Percentiles rank a stretch among this genome's conserved stretches.
These are phyloP conservation scores for Penicillium malachiteum DNA, from an alignment of 495 filamentous ascomycete species.

Conservation along the genomic window DNA sequence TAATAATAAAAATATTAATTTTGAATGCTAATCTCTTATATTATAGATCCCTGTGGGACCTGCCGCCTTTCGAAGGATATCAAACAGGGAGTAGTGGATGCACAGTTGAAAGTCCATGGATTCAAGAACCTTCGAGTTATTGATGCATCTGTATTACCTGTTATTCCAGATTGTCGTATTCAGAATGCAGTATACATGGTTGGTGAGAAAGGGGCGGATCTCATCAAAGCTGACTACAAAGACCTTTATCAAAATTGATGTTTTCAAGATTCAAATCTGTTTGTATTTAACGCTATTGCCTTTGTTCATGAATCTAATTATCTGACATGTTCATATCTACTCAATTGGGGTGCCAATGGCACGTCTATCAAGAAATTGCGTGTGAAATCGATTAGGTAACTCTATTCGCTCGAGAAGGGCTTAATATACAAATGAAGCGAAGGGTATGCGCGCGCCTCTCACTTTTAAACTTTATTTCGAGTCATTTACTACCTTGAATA, in stretches of 20 bases:
- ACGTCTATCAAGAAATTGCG: no score
- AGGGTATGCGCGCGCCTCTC: no score
- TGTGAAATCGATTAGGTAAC: no score
- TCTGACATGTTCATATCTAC: no score
- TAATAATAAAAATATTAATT: neutral
- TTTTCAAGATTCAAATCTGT: no score
- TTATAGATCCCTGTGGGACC: constrained; percentile 47
- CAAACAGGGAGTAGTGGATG: constrained; percentile 47
- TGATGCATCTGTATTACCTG: constrained; percentile 23
- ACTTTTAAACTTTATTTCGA: no score
- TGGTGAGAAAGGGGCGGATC: constrained; percentile 49
- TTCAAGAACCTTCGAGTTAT: constrained; percentile 49
- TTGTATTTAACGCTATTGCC: no score
- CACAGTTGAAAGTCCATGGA: constrained; percentile 47
- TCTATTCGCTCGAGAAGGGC: no score
- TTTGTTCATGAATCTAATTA: neutral
- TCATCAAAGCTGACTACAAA: constrained; percentile 37
- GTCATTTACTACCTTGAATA: no score
- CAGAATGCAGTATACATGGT: constrained; percentile 48
- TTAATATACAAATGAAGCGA: no score
- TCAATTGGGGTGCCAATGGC: no score
- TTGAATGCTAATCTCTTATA: no score
- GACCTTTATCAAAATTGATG: neutral
- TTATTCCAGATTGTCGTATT: constrained; percentile 24
- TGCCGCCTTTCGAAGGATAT: constrained; percentile 44